phyloP scores from a whole-genome alignment of 352 stramenopile genomes.

The Phytophthora brassicae region DNA sequence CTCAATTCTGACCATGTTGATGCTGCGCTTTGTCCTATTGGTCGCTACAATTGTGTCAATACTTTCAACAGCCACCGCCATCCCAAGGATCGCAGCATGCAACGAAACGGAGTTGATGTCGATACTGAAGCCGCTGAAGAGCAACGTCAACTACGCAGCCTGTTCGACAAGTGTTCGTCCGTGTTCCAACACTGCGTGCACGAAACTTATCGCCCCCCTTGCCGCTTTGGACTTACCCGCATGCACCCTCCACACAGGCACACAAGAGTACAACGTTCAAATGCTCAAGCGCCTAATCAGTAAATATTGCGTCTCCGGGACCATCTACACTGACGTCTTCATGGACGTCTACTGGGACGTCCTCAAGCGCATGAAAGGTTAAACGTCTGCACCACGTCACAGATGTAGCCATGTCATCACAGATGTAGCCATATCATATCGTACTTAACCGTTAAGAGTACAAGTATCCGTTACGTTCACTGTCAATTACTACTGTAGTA shows the following conservation, averaged over 20 bases:
- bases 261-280: too few relatives aligned
- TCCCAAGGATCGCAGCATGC: not conserved
- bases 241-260: too few relatives aligned
- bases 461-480: not conserved
- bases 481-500: constrained; percentile 15
- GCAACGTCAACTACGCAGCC: not conserved
- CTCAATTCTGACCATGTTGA: not conserved
- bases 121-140: not conserved
- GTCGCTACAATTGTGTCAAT: not conserved
- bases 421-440: constrained; percentile 14
- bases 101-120: not conserved
- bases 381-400: not conserved
- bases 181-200: not conserved
- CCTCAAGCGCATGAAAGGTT: too few relatives aligned
- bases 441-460: not conserved
- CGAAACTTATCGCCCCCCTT: not conserved
- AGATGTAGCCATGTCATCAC: constrained; percentile 17
- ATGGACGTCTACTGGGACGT: too few relatives aligned
- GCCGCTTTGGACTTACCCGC: not conserved
- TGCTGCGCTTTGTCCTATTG: not conserved
- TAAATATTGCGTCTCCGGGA: too few relatives aligned
- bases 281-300: too few relatives aligned
- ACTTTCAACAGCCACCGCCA: not conserved
- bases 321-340: too few relatives aligned
- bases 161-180: not conserved